These are phyloP conservation scores for Rhizopus sp. DNA, from an alignment of 371 early-diverging fungal genomes.

Conservation along the genomic window DNA sequence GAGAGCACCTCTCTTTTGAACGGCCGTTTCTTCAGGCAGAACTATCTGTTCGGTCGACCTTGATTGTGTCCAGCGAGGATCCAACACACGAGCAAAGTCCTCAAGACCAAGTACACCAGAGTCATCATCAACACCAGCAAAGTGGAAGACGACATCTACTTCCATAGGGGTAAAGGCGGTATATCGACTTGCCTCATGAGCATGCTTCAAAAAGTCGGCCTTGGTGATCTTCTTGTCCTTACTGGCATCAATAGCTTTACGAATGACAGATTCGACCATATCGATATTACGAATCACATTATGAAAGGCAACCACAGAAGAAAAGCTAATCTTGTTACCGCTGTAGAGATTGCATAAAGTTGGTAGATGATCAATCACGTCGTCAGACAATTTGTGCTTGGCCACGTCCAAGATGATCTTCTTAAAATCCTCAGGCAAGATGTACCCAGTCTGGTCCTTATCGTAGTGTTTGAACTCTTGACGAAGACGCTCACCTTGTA, in stretches of 20 bases:
- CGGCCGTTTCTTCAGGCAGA: slow-evolving; percentile 6
- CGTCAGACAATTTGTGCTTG: slow-evolving; percentile 71
- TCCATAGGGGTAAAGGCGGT: slow-evolving; percentile 83
- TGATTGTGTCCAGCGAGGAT: slow-evolving; percentile 61
- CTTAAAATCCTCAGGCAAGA: slow-evolving; percentile 67
- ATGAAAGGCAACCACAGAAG: slow-evolving; percentile 71
- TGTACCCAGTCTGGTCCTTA: slow-evolving; percentile 64
- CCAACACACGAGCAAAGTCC: slow-evolving; percentile 68
- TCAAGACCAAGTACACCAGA: slow-evolving; percentile 54
- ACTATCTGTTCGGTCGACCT: slow-evolving; percentile 16
- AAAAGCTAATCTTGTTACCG: slow-evolving; percentile 62
- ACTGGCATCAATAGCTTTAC: slow-evolving; percentile 55
- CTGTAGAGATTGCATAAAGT: slow-evolving; percentile 61
- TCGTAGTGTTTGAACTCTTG: slow-evolving; percentile 81
- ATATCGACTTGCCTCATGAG: slow-evolving; percentile 61
- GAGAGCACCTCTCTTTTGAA: slow-evolving; percentile 30
- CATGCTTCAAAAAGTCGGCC: slow-evolving; percentile 63
- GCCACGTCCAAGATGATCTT: slow-evolving; percentile 68
- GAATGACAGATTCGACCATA: slow-evolving; percentile 69
- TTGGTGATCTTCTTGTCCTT: slow-evolving; percentile 63
- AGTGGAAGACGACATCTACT: slow-evolving; percentile 79
- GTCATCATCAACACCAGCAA: slow-evolving; percentile 69
- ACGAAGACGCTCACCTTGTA: slow-evolving; percentile 79
- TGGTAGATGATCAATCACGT: slow-evolving; percentile 72
- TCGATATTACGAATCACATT: slow-evolving; percentile 75